A percentile compares a stretch with the other conserved stretches of the same genome.
Evolutionary conservation across 1,284 basidiomycete genomes (phyloP).

Genomic region (Fomitopsis betulina): DNA sequence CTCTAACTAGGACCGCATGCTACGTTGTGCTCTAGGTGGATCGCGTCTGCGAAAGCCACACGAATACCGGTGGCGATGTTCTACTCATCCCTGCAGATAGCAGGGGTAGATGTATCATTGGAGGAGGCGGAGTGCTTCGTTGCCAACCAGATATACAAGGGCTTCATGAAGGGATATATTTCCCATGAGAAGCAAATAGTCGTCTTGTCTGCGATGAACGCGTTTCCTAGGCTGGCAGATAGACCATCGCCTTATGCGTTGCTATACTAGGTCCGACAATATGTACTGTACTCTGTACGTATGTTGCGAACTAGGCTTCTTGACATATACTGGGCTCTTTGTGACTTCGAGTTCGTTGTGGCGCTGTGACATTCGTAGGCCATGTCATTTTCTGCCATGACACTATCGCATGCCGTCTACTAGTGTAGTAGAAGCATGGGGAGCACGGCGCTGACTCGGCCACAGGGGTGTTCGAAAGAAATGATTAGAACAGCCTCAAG

Average conservation of each 20-base stretch:
- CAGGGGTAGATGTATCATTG: slow-evolving; percentile 52
- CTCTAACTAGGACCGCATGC: not conserved
- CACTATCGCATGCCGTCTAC: too few species aligned
- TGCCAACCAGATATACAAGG: slow-evolving; percentile 92
- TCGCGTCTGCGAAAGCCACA: slow-evolving; percentile 63
- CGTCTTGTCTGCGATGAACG: slow-evolving; percentile 77
- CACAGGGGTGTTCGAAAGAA: not conserved
- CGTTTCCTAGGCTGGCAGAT: slow-evolving; percentile 75
- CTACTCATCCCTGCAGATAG: slow-evolving; percentile 62
- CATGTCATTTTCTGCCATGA: too few species aligned
- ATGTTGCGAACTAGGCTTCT: too few species aligned
- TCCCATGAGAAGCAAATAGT: slow-evolving; percentile 93
- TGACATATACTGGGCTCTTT: too few species aligned
- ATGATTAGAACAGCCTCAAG: too few species aligned
- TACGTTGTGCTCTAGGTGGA: slow-evolving; percentile 54
- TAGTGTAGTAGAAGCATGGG: too few species aligned
- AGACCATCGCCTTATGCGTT: slow-evolving; percentile 47
- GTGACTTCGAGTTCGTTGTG: too few species aligned
- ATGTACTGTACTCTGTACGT: not conserved
- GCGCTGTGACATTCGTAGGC: too few species aligned
- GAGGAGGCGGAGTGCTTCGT: slow-evolving; percentile 94
- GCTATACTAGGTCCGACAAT: slow-evolving; percentile 18
- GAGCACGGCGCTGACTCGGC: too few species aligned
- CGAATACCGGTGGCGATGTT: slow-evolving; percentile 79
- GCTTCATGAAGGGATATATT: slow-evolving; percentile 92